Base-by-base conservation (phyloP, 1,284 basidiomycete species). In the Golubevia sp. region DNA sequence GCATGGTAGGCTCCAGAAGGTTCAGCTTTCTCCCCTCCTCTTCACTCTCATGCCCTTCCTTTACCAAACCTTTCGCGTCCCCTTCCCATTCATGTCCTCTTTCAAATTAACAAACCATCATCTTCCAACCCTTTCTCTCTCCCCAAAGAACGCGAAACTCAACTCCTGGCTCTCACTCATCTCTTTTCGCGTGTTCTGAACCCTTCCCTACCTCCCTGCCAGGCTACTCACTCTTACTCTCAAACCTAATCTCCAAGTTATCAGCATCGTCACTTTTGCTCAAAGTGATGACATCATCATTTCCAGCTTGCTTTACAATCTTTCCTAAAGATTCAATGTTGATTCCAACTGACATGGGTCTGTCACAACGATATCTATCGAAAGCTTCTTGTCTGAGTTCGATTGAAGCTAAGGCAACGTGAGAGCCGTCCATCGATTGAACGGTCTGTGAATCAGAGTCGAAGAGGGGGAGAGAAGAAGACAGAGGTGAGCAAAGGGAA, bases 401-500 rank as follows among this genome's bases (percentile, higher is more conserved):
- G 56, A 96, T 91, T 6, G 92, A 86, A 48, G 98, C 96, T 65
- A 98, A 91, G 0, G 96, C 97, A 78, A 99, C 96, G 85, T 99
- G 97, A 4, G 96, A 98, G 88, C 97, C 98, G 87, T 99, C 97
- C 97, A 99, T 99, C 0, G 97, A 96, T 88, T 99, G 97, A 30
- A 83, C 73, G 53, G 72, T 73, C 76, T 79, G 64, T 49, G 49
- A 26, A 26, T 24, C n/a, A 58, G n/a, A n/a, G n/a, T n/a, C n/a
- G n/a, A n/a, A n/a, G n/a, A n/a, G n/a, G n/a, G n/a, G n/a, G n/a
- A n/a, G 20, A 44, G 26, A 44, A 1, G 20, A 44, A 48, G 54
- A 59, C 7, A 56, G 18, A 34, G n/a, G 18, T 13, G 20, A n/a
- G 20, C 52, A 21, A 23, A 20, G 59, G n/a, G 15, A 58, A 27